These are phyloP conservation scores for Debaryomyces nepalensis DNA, from an alignment of 1,139 yeast species.

Conservation along the genomic window DNA sequence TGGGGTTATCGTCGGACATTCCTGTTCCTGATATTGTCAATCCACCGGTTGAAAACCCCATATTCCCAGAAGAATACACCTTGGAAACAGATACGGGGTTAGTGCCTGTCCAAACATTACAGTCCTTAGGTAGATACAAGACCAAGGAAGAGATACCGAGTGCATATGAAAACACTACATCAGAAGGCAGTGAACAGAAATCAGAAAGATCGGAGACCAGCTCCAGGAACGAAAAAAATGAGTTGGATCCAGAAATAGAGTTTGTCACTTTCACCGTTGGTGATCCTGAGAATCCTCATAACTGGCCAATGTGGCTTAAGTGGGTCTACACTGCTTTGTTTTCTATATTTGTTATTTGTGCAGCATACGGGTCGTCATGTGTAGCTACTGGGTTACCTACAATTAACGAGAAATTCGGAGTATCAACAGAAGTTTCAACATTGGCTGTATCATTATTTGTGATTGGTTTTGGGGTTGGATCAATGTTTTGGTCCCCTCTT, in stretches of 20 bases:
- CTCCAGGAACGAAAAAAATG: constrained; percentile 16
- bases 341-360: constrained; percentile 75
- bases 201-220: constrained; percentile 17
- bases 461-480: constrained; percentile 85
- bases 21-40: constrained; percentile 63
- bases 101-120: constrained; percentile 77
- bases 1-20: constrained; percentile 58
- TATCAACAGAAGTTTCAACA: constrained; percentile 76
- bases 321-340: constrained; percentile 73
- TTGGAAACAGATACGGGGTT: constrained; percentile 86
- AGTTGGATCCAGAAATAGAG: constrained; percentile 68
- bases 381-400: constrained; percentile 82
- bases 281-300: constrained; percentile 88
- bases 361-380: constrained; percentile 89
- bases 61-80: constrained; percentile 91
- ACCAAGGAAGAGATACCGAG: constrained; percentile 21
- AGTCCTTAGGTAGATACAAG: constrained; percentile 62
- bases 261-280: constrained; percentile 77
- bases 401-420: constrained; percentile 65
- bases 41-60: constrained; percentile 65
- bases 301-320: constrained; percentile 64
- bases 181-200: constrained; percentile 19
- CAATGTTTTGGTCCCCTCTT: constrained; percentile 87
- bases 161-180: constrained; percentile 16
- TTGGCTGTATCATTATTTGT: constrained; percentile 87